Conservation (phyloP, 331 rosid genomes). For the Rhamnella rubrinervis region DNA sequence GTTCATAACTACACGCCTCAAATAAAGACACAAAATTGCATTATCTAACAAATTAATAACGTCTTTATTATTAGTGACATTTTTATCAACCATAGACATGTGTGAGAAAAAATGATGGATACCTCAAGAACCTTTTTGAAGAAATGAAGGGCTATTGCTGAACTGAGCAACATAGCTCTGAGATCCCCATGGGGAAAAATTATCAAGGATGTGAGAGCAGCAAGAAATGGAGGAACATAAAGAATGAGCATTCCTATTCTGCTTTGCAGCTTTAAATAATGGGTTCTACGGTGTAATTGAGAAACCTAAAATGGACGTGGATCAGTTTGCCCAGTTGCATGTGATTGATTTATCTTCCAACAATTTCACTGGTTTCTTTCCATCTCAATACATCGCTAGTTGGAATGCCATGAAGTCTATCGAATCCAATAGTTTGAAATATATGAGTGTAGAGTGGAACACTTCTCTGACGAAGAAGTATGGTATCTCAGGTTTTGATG, state of each 20-base stretch:
- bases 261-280: conserved; percentile 41
- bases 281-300: conserved; percentile 4
- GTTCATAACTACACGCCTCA: no score
- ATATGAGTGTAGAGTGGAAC: not conserved
- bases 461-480: no score
- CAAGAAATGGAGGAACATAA: conserved; percentile 59
- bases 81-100: no score
- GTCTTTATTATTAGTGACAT: no score
- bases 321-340: not conserved
- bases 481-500: no score
- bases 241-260: conserved; percentile 57
- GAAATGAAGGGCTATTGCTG: conserved; percentile 62
- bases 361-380: conserved; percentile 1
- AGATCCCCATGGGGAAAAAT: not conserved
- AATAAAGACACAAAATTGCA: no score
- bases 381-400: not conserved
- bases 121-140: conserved; percentile 74
- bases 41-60: no score
- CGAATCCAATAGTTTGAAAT: not conserved
- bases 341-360: conserved; percentile 9
- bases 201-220: conserved; percentile 21
- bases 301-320: not conserved
- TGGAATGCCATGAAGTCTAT: not conserved
- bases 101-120: not conserved
- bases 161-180: conserved; percentile 40